Evolutionary conservation across 192 early-diverging fungal genomes (phyloP), one percentile per base, ranked within the genome.

Genomic region (Cladochytrium replicatum): DNA sequence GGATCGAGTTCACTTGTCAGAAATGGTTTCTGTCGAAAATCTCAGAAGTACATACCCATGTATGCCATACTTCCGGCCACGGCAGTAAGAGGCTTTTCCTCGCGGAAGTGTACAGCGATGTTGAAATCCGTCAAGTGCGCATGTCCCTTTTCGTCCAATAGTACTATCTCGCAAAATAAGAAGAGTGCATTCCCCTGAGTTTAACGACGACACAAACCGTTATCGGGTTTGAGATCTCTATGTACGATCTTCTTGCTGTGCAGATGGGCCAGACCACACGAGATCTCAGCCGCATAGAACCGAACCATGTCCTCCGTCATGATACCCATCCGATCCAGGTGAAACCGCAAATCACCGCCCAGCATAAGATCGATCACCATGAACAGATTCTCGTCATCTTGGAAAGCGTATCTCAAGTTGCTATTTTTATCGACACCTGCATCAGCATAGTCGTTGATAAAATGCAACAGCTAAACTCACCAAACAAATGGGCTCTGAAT

Each of bases 101-200:
- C 64, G 30, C 72, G 70, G 54, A 72, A 84, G 29, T 82, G 72
- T 9, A 85, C 86, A 6, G 92, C 92, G 63, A 97, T 91, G 66
- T 97, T 97, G 54, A 97, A 97, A 61, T 97, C 94, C 25, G 88
- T 90, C 60, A 97, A 59, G 48, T 87, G 86, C 9, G 82, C 87
- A 61, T 97, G 91, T 8, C 93, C 93, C 24, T 67, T 58, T 48
- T 77, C 80, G 53, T 82, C 80, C 11, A 91, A 64, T 8, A 91
- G 55, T 2, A 90, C 78, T 75, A 41, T 43, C 29, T 30, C n/a
- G n/a, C n/a, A n/a, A n/a, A n/a, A n/a, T n/a, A n/a, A n/a, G n/a
- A n/a, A n/a, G 0, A 26, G 34, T 21, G 9, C 34, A 27, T 9
- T 48, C 9, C 19, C 15, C n/a, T n/a, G n/a, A n/a, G n/a, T n/a